Conservation (phyloP, 2,329 filamentous ascomycete genomes). For the Byssoonygena ceratinophila region DNA sequence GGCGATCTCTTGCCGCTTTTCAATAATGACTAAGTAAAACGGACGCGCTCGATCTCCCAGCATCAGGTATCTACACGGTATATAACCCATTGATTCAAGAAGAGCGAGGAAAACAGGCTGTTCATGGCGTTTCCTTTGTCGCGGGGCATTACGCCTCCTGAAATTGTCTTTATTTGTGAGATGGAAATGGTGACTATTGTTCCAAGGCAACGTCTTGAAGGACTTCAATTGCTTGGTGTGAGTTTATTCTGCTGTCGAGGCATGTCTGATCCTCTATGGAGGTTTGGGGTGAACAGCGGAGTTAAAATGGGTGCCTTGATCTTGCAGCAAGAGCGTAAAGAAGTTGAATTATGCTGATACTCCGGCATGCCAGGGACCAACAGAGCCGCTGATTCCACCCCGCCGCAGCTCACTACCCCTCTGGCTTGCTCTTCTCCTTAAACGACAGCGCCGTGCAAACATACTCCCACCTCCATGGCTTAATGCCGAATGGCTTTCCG, state of each 20-base stretch:
- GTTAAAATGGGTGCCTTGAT: too few species aligned
- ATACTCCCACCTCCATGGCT: slow-evolving; percentile 89
- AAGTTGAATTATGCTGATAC: not conserved
- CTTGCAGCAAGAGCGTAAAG: too few species aligned
- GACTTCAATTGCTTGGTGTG: slow-evolving; percentile 75
- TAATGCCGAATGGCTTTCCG: slow-evolving; percentile 59
- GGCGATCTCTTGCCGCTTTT: not conserved
- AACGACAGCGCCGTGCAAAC: slow-evolving; percentile 86
- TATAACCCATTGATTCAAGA: too few species aligned
- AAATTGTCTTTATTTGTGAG: slow-evolving; percentile 90
- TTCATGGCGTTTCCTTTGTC: slow-evolving; percentile 53
- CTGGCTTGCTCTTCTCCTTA: slow-evolving; percentile 90
- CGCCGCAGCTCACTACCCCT: slow-evolving; percentile 70
- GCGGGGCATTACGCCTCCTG: slow-evolving; percentile 64
- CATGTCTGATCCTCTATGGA: not conserved
- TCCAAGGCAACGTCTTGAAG: slow-evolving; percentile 79
- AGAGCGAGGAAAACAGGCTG: not conserved
- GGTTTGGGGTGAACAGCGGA: too few species aligned
- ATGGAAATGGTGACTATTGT: slow-evolving; percentile 94
- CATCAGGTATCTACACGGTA: too few species aligned
- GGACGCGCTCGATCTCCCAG: too few species aligned
- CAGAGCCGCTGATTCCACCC: slow-evolving; percentile 66
- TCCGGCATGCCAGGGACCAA: slow-evolving; percentile 54
- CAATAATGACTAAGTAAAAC: not conserved
- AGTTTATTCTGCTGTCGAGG: slow-evolving; percentile 30